A percentile compares a stretch with the other conserved stretches of the same genome.
Conservation (phyloP, 176 grass and related monocot species). For the Avena sativa region DNA sequence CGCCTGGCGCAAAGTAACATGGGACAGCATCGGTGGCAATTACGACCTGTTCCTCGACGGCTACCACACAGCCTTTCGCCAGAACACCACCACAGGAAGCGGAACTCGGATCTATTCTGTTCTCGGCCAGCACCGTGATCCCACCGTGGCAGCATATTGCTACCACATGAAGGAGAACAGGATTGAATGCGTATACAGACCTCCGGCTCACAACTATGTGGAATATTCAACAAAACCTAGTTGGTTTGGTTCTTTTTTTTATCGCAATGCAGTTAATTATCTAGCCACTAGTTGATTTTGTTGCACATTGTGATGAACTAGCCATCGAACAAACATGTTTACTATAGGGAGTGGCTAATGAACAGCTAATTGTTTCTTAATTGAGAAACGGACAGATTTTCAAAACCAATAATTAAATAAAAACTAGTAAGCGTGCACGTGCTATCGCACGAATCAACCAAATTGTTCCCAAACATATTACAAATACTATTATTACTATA, state of each 20-base stretch:
- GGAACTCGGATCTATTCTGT: background rate
- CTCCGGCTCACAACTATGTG: background rate
- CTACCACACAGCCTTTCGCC: background rate
- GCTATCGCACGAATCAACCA: too few species aligned
- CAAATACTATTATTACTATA: too few species aligned
- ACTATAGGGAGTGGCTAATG: too few species aligned
- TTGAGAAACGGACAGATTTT: too few species aligned
- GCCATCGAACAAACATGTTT: too few species aligned
- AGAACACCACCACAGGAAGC: background rate
- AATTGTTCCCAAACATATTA: too few species aligned
- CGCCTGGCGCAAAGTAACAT: background rate
- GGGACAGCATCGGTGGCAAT: background rate
- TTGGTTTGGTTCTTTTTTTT: background rate
- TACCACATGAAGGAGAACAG: background rate
- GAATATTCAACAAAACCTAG: slow-evolving; percentile 1
- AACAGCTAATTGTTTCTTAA: too few species aligned
- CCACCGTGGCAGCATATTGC: background rate
- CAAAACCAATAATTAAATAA: too few species aligned
- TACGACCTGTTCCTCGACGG: background rate
- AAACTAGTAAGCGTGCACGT: too few species aligned
- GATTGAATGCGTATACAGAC: background rate
- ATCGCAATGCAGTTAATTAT: background rate
- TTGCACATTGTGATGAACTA: too few species aligned
- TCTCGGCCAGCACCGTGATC: background rate
- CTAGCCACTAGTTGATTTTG: too few species aligned